Percentiles rank a stretch among this genome's conserved stretches.
Evolutionary conservation across 1,284 basidiomycete genomes (phyloP).

Genomic region (Trametes versicolor): DNA sequence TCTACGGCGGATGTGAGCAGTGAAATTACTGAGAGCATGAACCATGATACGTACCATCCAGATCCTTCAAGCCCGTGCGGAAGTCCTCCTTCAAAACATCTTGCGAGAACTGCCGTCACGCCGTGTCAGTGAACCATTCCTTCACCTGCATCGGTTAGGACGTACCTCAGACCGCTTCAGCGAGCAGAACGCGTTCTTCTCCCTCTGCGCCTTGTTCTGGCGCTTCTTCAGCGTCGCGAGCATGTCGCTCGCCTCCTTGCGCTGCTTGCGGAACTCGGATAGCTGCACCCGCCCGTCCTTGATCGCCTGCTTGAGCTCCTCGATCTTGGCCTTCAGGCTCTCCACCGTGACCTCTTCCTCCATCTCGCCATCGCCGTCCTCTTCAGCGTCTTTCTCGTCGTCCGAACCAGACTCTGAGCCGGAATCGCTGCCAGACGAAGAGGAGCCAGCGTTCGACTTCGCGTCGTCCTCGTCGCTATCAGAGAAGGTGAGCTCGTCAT

Average conservation of each 20-base stretch:
- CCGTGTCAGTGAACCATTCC: conserved; percentile 12
- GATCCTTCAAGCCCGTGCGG: conserved; percentile 62
- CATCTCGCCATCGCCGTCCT: conserved; percentile 38
- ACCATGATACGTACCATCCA: conserved; percentile 54
- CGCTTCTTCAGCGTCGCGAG: conserved; percentile 58
- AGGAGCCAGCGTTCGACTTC: conserved; percentile 35
- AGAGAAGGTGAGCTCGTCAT: conserved; percentile 41
- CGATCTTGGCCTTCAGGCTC: conserved; percentile 54
- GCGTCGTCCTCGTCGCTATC: conserved; percentile 38
- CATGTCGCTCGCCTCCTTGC: conserved; percentile 58
- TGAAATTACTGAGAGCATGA: too few species aligned
- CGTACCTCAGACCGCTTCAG: conserved; percentile 63
- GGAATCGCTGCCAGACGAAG: conserved; percentile 19
- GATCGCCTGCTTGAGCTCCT: conserved; percentile 51
- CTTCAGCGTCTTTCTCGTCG: conserved; percentile 35
- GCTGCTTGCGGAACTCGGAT: conserved; percentile 50
- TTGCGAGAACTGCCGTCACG: conserved; percentile 55
- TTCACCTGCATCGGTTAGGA: conserved; percentile 5
- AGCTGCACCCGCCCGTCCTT: conserved; percentile 52
- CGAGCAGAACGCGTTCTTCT: conserved; percentile 71
- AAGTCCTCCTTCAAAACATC: conserved; percentile 70
- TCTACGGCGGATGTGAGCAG: conserved; percentile 47
- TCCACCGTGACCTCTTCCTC: conserved; percentile 57
- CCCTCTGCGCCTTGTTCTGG: conserved; percentile 56
- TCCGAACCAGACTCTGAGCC: conserved; percentile 13